Evolutionary conservation across 2,329 filamentous ascomycete species (phyloP), one percentile per base, ranked within the genome.

Genomic region (Paraphaeosphaeria sporulosa): DNA sequence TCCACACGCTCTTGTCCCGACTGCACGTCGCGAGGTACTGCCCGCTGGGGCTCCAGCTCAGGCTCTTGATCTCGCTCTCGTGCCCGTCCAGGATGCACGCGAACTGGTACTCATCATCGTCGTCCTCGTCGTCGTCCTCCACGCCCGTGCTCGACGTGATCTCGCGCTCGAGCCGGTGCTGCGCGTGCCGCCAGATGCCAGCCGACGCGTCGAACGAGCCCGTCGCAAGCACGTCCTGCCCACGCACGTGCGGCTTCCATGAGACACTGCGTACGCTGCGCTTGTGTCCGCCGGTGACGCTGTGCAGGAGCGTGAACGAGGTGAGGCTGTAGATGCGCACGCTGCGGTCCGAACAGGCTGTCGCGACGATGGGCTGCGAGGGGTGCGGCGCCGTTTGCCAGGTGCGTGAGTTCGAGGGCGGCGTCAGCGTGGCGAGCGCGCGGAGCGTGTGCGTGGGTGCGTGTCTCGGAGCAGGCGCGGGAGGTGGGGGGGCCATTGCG

Each of bases 1-100:
- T 92, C 95, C 95, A 99, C 19, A 98, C 92, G 17, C 88, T 91
- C 81, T 98, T 98, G 77, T 99, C 95, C 51, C 95, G 86, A 55
- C 89, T 91, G 78, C 94, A 97, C 0, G 94, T 97, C 6, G 95
- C 95, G 4, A 99, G 85, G 70, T 93, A 89, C 62, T 90, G 87
- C 0, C 91, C 91, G 0, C 87, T 87, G 0, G 91, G 89, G 19
- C 86, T 89, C 81, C 93, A 96, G 1, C 87, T 84, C 64, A 94
- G 87, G 32, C 86, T 83, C 82, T 97, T 90, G 82, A 99, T 91
- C 79, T 99, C 95, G 25, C 91, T 93, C 73, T 98, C 95, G 76
- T 98, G 95, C 0, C 95, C 95, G 72, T 98, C 95, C 0, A 99
- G 85, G 1, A 98, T 90, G 8, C 97, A 89, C 0, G 91, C 91